phyloP scores from a whole-genome alignment of 345 rosid species.

The Sisymbrium altissimum region DNA sequence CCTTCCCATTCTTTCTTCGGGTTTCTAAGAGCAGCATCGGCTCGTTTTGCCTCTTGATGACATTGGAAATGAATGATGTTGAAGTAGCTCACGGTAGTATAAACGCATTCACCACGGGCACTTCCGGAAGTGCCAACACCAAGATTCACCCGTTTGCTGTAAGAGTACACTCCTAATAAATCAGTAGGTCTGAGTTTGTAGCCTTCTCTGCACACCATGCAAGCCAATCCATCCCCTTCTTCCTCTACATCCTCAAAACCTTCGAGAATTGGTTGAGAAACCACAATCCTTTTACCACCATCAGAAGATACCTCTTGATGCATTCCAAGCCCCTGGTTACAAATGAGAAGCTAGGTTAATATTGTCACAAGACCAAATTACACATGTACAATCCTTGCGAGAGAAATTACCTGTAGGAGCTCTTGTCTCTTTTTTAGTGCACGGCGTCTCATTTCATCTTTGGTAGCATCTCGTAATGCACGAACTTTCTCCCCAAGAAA shows the following conservation, averaged over 20 bases:
- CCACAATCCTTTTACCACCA: constrained; percentile 91
- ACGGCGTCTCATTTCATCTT: constrained; percentile 89
- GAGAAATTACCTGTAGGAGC: constrained; percentile 64
- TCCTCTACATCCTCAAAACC: constrained; percentile 96
- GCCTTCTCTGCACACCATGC: constrained; percentile 99
- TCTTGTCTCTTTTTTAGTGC: constrained; percentile 85
- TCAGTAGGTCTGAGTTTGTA: constrained; percentile 92
- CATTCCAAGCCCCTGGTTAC: constrained; percentile 81
- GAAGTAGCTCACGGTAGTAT: constrained; percentile 96
- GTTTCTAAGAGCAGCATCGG: constrained; percentile 87
- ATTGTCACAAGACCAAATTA: constrained; percentile 19
- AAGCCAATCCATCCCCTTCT: constrained; percentile 94
- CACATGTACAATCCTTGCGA: not conserved
- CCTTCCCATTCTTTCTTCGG: constrained; percentile 99
- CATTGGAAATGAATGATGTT: constrained; percentile 96
- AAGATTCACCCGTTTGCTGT: constrained; percentile 89
- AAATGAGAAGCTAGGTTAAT: constrained; percentile 22
- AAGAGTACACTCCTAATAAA: constrained; percentile 84
- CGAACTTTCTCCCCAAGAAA: constrained; percentile 78
- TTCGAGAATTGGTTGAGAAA: constrained; percentile 78
- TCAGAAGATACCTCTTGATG: constrained; percentile 77
- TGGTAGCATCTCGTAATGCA: constrained; percentile 79
- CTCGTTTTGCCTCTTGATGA: constrained; percentile 99
- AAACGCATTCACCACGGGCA: constrained; percentile 93
- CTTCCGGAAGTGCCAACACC: constrained; percentile 90